Base-by-base conservation (phyloP, 164 flowering plant genomes). In the Vitis labrusca region DNA sequence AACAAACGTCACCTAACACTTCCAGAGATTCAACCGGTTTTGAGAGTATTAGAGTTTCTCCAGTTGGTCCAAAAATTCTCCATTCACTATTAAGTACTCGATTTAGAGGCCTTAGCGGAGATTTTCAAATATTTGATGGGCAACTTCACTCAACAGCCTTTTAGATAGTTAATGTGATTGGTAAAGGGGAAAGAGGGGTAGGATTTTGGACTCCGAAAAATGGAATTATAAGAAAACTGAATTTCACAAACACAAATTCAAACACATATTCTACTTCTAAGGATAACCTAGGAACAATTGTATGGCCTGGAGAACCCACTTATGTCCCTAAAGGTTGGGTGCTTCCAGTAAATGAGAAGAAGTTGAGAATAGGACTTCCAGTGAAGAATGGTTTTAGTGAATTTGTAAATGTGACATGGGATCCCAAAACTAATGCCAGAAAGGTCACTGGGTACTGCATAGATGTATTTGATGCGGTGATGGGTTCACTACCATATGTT, bases 241-340 rank as follows among this genome's bases (percentile, higher is more conserved):
- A 19, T 19, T 19, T 19, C 19, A 1, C 19, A 19, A 1, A 19
- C 1, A 19, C 19, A 19, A 11, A 58, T 32, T 10, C 19, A 19
- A 1, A 19, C 1, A 19, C 19, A 19, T 15, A 58, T 32, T 10
- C 37, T 0, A 63, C 49, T 49, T 23, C 63, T 5, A 50, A 8
- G n/a, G 10, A 47, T 10, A 10, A 49, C 54, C 52, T 63, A 7
- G 16, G 15, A 47, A 2, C 19, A 48, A 68, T 77, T 6, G 73
- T 80, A 9, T 84, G 85, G 85, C 85, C 88, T 0, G 88, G 86
- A 2, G 84, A 71, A 4, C 12, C 78, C 1, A 61, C 67, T 0
- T 1, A 8, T 0, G 57, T 8, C 0, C 88, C 88, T 1, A 77
- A 37, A 55, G 84, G 82, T 32, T 77, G 77, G 79, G 75, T 27